Percentiles rank a stretch among this genome's conserved stretches.
Conservation (phyloP, 2,329 filamentous ascomycete species). For the Xylaria sp. region DNA sequence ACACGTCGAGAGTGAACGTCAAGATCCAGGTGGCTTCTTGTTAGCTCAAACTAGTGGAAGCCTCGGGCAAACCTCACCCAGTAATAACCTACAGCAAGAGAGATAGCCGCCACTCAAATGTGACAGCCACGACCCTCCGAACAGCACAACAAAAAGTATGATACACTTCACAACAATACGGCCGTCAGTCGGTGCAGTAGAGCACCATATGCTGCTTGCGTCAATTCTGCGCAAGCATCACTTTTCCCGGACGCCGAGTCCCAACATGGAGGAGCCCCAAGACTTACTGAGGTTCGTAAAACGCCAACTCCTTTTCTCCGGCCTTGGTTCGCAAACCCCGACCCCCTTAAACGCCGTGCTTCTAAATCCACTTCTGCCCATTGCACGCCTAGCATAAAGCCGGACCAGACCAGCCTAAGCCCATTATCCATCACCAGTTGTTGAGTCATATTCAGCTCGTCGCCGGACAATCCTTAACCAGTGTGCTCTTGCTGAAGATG, state of each 20-base stretch:
- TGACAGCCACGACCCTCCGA: too few species aligned
- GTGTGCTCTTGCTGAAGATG: slow-evolving; percentile 35
- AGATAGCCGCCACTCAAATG: not conserved
- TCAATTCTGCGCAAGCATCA: not conserved
- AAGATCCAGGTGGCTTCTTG: not conserved
- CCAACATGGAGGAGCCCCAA: not conserved
- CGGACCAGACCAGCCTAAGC: slow-evolving; percentile 68
- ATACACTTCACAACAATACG: not conserved
- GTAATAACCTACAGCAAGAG: not conserved
- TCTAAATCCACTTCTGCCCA: slow-evolving; percentile 27
- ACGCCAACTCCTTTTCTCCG: not conserved
- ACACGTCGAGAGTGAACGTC: too few species aligned
- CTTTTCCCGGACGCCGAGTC: not conserved
- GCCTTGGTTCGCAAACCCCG: not conserved
- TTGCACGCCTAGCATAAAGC: slow-evolving; percentile 52
- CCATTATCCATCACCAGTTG: slow-evolving; percentile 71
- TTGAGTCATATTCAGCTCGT: too few species aligned
- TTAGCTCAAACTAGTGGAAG: not conserved
- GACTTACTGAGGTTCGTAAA: not conserved
- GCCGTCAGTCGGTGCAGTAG: not conserved
- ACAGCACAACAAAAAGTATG: not conserved
- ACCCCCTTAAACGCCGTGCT: not conserved
- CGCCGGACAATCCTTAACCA: too few species aligned
- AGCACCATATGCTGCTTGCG: not conserved
- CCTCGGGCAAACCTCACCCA: not conserved